Evolutionary conservation across 106 monocot species (phyloP).

Genomic region (Alisma plantagoaquatica): DNA sequence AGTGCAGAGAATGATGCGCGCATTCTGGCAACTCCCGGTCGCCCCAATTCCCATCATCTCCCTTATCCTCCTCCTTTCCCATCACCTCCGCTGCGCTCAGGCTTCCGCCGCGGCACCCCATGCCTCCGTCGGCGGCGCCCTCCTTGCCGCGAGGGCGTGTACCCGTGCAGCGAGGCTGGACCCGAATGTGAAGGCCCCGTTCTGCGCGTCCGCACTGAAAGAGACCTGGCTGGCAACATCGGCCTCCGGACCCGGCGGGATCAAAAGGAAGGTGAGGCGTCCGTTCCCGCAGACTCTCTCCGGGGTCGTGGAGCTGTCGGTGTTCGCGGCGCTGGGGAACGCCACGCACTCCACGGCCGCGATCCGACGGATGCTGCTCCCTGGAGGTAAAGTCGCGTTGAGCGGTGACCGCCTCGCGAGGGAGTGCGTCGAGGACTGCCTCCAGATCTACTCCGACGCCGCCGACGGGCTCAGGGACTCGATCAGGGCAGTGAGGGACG

Average conservation of each 20-base stretch:
- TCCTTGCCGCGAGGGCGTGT: constrained; percentile 12
- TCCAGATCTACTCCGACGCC: constrained; percentile 20
- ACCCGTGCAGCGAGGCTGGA: background rate
- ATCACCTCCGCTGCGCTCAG: background rate
- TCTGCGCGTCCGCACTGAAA: constrained; percentile 17
- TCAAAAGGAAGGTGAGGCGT: too few relatives aligned
- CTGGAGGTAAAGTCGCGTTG: too few relatives aligned
- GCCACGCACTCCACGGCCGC: constrained; percentile 3
- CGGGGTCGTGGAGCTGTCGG: constrained; percentile 18
- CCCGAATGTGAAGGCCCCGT: constrained; percentile 24
- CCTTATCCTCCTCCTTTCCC: background rate
- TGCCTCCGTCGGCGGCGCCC: background rate
- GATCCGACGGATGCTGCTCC: background rate
- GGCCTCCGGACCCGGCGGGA: too few relatives aligned
- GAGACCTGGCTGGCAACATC: background rate
- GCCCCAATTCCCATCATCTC: too few relatives aligned
- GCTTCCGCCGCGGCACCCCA: background rate
- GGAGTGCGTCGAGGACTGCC: constrained; percentile 19
- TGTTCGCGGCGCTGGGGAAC: constrained; percentile 3
- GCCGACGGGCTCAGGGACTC: background rate
- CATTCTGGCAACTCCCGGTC: too few relatives aligned
- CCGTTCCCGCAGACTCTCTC: background rate
- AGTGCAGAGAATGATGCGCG: too few relatives aligned
- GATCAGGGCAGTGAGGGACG: constrained; percentile 7
- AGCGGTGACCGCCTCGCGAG: background rate